Evolutionary conservation across 2,329 filamentous ascomycete genomes (phyloP).

Genomic region (Zymoseptoria ardabiliae): DNA sequence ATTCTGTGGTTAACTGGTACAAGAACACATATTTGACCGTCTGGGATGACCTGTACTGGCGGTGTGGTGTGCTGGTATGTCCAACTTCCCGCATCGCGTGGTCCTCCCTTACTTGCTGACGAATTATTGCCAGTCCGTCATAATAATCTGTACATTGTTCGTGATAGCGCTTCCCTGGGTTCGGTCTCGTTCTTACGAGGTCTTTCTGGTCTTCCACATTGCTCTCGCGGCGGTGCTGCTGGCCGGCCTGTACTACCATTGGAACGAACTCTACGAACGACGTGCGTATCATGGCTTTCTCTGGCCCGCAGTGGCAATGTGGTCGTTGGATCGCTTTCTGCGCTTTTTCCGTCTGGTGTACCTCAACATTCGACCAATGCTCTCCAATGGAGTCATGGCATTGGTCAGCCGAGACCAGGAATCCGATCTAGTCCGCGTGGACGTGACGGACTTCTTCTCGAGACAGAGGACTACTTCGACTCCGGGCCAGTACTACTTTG

Average conservation of each 20-base stretch:
- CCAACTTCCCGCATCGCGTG: background rate
- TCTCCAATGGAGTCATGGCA: constrained; percentile 23
- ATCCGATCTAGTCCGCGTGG: constrained; percentile 41
- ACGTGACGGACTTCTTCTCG: constrained; percentile 33
- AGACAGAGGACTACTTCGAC: constrained; percentile 25
- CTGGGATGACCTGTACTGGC: constrained; percentile 43
- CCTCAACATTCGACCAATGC: constrained; percentile 34
- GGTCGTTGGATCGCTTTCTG: constrained; percentile 44
- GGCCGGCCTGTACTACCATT: constrained; percentile 45
- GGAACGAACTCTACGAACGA: constrained; percentile 43
- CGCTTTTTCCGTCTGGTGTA: constrained; percentile 39
- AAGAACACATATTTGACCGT: constrained; percentile 25
- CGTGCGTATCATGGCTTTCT: constrained; percentile 44
- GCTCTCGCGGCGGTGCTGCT: constrained; percentile 45
- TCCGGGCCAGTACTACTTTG: constrained; percentile 44
- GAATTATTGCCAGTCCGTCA: constrained; percentile 20
- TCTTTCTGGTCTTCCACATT: constrained; percentile 46
- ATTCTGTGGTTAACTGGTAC: constrained; percentile 30
- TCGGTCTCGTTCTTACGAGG: constrained; percentile 46
- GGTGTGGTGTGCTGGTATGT: constrained; percentile 23
- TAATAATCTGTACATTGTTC: constrained; percentile 40
- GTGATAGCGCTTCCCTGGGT: constrained; percentile 46
- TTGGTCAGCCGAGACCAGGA: constrained; percentile 36
- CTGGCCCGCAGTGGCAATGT: constrained; percentile 44
- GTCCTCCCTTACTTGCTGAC: background rate